A percentile compares a stretch with the other conserved stretches of the same genome.
Evolutionary conservation across 73 alveolate genomes (phyloP).

Genomic region (Stentor roeselii): DNA sequence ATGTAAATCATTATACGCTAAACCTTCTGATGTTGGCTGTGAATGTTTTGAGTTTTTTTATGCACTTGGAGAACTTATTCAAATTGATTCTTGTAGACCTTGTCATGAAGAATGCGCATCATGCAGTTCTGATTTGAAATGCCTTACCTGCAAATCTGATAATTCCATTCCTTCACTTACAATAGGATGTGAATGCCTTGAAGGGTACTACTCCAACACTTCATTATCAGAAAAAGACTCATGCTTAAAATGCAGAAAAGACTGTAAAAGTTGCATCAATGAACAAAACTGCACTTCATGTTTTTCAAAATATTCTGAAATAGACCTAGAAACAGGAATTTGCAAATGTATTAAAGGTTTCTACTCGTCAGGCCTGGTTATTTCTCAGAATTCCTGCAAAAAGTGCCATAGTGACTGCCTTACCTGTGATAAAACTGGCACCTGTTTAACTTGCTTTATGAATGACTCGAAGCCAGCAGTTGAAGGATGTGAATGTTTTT

Average conservation of each 20-base stretch:
- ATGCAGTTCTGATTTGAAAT: neutral
- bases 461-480: neutral
- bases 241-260: neutral
- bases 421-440: neutral
- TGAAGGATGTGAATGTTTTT: neutral
- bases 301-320: neutral
- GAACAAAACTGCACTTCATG: neutral
- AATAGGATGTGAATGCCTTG: neutral
- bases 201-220: neutral
- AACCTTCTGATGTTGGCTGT: neutral
- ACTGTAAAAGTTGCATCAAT: neutral
- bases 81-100: neutral
- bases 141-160: neutral
- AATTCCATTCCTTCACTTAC: neutral
- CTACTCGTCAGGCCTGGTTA: neutral
- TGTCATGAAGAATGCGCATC: neutral
- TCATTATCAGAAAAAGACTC: neutral
- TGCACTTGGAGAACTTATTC: neutral
- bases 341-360: neutral
- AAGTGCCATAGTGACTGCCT: neutral
- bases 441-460: neutral
- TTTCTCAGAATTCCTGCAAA: too few relatives aligned
- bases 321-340: neutral
- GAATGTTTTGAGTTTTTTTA: neutral
- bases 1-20: neutral